phyloP scores from a whole-genome alignment of 2,329 filamentous ascomycete species.

The Colletotrichum siamense region DNA sequence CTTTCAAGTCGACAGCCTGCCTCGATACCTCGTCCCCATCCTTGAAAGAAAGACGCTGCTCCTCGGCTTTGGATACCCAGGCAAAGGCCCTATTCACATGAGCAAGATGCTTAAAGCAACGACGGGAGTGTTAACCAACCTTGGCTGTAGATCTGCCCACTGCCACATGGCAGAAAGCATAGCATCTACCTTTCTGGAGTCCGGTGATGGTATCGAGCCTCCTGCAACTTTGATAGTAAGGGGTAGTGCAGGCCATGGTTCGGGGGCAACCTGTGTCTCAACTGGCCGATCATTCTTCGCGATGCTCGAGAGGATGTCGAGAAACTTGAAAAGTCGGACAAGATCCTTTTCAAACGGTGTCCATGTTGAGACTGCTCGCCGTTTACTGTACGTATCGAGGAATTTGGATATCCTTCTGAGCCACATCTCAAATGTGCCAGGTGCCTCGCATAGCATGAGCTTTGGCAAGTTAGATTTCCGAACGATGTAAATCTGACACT shows the following conservation, averaged over 20 bases:
- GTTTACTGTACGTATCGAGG: background rate
- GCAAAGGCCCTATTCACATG: background rate
- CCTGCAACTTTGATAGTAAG: background rate
- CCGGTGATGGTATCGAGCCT: background rate
- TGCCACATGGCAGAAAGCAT: background rate
- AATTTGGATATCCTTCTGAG: background rate
- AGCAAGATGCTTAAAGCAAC: background rate
- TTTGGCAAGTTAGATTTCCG: background rate
- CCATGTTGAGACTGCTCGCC: background rate
- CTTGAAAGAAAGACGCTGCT: background rate
- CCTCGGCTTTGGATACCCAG: background rate
- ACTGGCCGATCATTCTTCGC: background rate
- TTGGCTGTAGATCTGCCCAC: background rate
- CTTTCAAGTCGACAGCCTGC: background rate
- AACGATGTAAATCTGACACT: background rate
- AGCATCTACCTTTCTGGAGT: background rate
- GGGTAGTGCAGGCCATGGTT: background rate
- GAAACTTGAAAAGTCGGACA: background rate
- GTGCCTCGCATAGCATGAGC: background rate
- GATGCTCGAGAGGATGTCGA: background rate
- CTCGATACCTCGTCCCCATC: background rate
- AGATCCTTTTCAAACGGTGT: background rate
- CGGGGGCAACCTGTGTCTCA: background rate
- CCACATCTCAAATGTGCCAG: background rate
- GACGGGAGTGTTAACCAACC: background rate